Evolutionary conservation across 208 protist genomes (phyloP), one percentile per base, ranked within the genome.

Genomic region (Leishmania tarentolae): DNA sequence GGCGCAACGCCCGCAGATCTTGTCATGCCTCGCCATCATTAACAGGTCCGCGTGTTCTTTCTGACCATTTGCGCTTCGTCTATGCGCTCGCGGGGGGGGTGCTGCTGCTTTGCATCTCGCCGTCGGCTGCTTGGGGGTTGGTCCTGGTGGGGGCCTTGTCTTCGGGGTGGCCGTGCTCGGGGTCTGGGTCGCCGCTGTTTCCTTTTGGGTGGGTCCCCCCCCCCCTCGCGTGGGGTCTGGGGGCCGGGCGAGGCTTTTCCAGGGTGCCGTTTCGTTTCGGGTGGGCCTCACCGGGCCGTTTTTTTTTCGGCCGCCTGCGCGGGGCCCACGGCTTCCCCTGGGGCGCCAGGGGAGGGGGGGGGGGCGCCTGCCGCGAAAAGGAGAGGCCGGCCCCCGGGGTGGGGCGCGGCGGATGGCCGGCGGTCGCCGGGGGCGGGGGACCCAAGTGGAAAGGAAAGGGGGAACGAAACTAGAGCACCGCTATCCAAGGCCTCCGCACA

Each of bases 1-100:
- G 21, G 82, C 72, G 40, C 88, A 85, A 31, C 87, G 83, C 0
- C 88, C 91, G 78, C 85, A 91, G 42, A 90, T 75, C 79, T 86
- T 90, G 28, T 83, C 87, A 61, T 89, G 83, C 73, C 74, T 70
- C 40, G 86, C 87, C 83, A 92, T 77, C 24, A n/a, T 76, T 57
- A 92, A 95, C 6, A 88, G 87, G 76, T 92, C 89, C 47, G 73
- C 87, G 78, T 86, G 77, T 82, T 80, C 82, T 95, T 87, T 35
- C 88, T 87, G 53, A 84, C 83, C 52, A 91, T 85, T 42, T 89
- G 84, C 65, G 92, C 91, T 66, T 91, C 87, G 59, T 91, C 86
- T 5, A 77, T 90, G 82, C 92, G 91, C 7, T 86, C 88, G 31
- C 80, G 90, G 71, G 92, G 78, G 44, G 91, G 84, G 37, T 84